Evolutionary conservation across 495 filamentous ascomycete genomes (phyloP), one percentile per base, ranked within the genome.

Genomic region (Tuber calosporum): DNA sequence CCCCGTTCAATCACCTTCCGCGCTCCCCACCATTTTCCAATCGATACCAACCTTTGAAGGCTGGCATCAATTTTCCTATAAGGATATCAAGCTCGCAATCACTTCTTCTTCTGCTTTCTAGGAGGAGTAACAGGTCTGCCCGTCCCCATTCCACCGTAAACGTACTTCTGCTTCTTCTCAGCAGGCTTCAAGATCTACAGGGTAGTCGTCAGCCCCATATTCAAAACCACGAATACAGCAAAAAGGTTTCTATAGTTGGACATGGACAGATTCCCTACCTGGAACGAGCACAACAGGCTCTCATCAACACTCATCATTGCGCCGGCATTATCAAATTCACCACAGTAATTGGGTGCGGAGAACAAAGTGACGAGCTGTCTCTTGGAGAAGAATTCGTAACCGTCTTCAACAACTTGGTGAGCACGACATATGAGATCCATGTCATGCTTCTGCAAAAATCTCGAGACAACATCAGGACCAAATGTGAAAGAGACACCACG

Each of bases 151-250:
- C 91, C 89, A 86, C 90, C 89, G 86, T 92, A 91, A 83, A 97
- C 94, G 88, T 97, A 99, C 93, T 99, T 99, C 93, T 97, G 94
- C 91, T 99, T 99, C 90, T 99, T 99, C 89, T 99, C 95, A 84
- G 95, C 95, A 82, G 95, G 95, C 86, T 98, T 99, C 85, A 99
- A 87, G 84, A 99, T 99, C 94, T 98, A 79, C 37, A 73, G 39
- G 37, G 69, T 72, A 78, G 72, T 76, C 20, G 11, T 69, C 34
- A 38, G 67, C 40, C 9, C 17, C 34, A n/a, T n/a, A 30, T 39
- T 41, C 30, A 71, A 43, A 34, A 71, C 37, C 37, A 41, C 0
- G 20, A 15, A 34, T 5, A 26, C 39, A 26, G 8, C 20, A 69
- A 30, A 69, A 42, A 45, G 34, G n/a, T 45, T 30, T 69, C 20